Evolutionary conservation across 768 basidiomycete species (phyloP).

Genomic region (Neoboletus subvelutipes): DNA sequence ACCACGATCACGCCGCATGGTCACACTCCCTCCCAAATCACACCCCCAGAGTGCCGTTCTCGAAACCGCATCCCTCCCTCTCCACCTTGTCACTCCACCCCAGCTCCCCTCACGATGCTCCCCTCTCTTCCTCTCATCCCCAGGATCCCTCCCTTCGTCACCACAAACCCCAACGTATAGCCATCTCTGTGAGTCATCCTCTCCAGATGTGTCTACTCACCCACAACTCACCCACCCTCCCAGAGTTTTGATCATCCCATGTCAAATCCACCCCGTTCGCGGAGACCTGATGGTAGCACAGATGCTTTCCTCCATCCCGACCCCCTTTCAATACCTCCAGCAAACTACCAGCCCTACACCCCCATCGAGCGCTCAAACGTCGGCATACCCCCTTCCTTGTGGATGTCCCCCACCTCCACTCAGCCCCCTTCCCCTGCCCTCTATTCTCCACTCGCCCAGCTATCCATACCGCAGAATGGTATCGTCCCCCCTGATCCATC

Average conservation of each 20-base stretch:
- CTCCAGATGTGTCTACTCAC: neutral
- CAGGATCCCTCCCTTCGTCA: slow-evolving; percentile 12
- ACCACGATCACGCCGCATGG: slow-evolving; percentile 29
- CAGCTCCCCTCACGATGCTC: slow-evolving; percentile 24
- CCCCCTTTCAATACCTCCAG: slow-evolving; percentile 19
- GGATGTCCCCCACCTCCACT: slow-evolving; percentile 75
- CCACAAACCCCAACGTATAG: slow-evolving; percentile 19
- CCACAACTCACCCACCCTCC: slow-evolving; percentile 3
- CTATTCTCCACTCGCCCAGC: slow-evolving; percentile 40
- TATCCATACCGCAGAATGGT: slow-evolving; percentile 37
- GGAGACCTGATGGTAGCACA: slow-evolving; percentile 11
- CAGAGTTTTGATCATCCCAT: slow-evolving; percentile 23
- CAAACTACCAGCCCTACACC: slow-evolving; percentile 26
- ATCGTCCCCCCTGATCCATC: slow-evolving; percentile 31
- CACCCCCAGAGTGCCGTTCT: slow-evolving; percentile 27
- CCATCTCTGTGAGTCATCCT: slow-evolving; percentile 13
- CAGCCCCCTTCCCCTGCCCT: slow-evolving; percentile 43
- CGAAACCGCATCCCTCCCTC: slow-evolving; percentile 32
- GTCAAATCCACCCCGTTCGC: slow-evolving; percentile 14
- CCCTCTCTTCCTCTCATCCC: slow-evolving; percentile 8
- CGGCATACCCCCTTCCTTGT: slow-evolving; percentile 71
- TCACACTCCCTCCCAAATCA: slow-evolving; percentile 23
- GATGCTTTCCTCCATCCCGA: slow-evolving; percentile 16
- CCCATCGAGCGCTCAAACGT: slow-evolving; percentile 50
- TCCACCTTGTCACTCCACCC: slow-evolving; percentile 17